Percentiles rank a stretch among this genome's conserved stretches.
These are phyloP conservation scores for Colletotrichum salicis DNA, from an alignment of 2,329 filamentous ascomycete genomes.

Conservation along the genomic window DNA sequence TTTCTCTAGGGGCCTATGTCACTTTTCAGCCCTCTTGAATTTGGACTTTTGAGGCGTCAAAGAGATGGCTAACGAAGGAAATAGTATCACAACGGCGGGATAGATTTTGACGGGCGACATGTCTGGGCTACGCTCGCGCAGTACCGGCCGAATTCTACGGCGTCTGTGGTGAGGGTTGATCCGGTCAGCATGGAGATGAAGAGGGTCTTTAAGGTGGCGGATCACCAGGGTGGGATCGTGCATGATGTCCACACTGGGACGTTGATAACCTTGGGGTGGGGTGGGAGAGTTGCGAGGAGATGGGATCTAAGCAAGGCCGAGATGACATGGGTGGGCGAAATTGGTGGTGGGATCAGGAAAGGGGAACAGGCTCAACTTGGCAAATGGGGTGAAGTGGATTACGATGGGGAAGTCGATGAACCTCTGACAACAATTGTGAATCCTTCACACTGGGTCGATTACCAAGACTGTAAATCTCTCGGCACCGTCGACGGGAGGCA, in stretches of 20 bases:
- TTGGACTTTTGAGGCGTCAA: background rate
- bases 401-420: conserved; percentile 35
- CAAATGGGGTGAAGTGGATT: conserved; percentile 46
- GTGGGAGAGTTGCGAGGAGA: conserved; percentile 51
- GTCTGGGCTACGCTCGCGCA: conserved; percentile 59
- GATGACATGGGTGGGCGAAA: background rate
- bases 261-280: conserved; percentile 58
- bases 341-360: background rate
- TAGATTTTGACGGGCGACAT: conserved; percentile 59
- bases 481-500: conserved; percentile 51
- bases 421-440: conserved; percentile 45
- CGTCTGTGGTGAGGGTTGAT: conserved; percentile 52
- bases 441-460: conserved; percentile 58
- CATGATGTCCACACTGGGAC: conserved; percentile 49
- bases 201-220: conserved; percentile 47
- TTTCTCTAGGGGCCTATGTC: background rate
- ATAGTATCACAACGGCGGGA: conserved; percentile 58
- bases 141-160: conserved; percentile 59
- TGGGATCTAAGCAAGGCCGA: conserved; percentile 43
- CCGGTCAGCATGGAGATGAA: conserved; percentile 49
- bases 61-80: background rate
- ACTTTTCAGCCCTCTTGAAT: background rate
- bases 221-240: conserved; percentile 60
- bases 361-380: conserved; percentile 40
- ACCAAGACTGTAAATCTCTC: conserved; percentile 64